Conservation (phyloP, 2,329 filamentous ascomycete species). For the Chalaropsis thielavioides region DNA sequence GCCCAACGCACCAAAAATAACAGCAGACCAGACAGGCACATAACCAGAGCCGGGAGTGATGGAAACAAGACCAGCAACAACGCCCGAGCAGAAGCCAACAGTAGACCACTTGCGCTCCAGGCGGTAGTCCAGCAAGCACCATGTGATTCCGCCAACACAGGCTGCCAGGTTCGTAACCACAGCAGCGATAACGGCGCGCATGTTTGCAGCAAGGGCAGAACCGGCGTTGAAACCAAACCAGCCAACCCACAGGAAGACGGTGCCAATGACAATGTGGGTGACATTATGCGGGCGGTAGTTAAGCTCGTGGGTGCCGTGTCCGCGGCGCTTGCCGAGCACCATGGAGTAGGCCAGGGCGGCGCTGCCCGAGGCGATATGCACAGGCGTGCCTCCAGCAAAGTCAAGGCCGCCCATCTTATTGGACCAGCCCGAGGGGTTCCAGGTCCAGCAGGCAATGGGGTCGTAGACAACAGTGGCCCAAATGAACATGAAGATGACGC, state of each 20-base stretch:
- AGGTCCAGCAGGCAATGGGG: constrained; percentile 88
- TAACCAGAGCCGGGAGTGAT: constrained; percentile 82
- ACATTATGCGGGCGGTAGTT: constrained; percentile 91
- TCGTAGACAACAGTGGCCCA: constrained; percentile 88
- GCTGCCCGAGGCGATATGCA: constrained; percentile 72
- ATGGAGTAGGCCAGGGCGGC: constrained; percentile 81
- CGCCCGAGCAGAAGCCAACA: constrained; percentile 83
- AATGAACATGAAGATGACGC: constrained; percentile 82
- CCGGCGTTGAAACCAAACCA: constrained; percentile 95
- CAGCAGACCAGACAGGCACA: constrained; percentile 71
- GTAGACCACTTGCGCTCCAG: constrained; percentile 86
- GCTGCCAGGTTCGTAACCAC: constrained; percentile 77
- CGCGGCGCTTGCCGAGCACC: constrained; percentile 74
- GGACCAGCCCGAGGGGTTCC: constrained; percentile 73
- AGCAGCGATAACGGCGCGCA: constrained; percentile 75
- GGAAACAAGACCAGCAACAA: constrained; percentile 72
- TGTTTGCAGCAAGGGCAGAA: constrained; percentile 64
- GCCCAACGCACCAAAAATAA: constrained; percentile 63
- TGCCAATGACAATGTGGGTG: constrained; percentile 81
- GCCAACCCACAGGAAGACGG: constrained; percentile 86
- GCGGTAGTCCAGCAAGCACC: constrained; percentile 79
- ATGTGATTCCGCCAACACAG: constrained; percentile 71
- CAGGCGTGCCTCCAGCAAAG: constrained; percentile 80
- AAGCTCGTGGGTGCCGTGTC: constrained; percentile 73
- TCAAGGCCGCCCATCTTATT: constrained; percentile 68